Evolutionary conservation across 148 eudicot genomes (phyloP).

Genomic region (Cornus florida): DNA sequence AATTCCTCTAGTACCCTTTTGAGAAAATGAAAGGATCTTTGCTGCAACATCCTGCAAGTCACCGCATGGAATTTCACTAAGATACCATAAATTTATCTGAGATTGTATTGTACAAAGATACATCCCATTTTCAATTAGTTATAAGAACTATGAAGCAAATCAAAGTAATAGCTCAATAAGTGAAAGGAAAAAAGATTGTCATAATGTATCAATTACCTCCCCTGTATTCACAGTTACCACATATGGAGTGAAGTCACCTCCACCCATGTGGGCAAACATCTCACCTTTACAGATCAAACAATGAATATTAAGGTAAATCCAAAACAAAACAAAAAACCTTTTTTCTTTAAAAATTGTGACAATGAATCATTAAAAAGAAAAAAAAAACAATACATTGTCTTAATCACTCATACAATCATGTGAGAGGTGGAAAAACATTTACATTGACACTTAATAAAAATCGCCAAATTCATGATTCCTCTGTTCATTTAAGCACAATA

Average conservation of each 20-base stretch:
- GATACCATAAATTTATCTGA: background rate
- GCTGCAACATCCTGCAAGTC: conserved; percentile 65
- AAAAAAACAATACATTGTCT: background rate
- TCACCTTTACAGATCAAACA: conserved; percentile 56
- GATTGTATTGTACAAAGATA: background rate
- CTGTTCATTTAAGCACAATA: background rate
- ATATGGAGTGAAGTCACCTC: conserved; percentile 68
- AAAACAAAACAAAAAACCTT: background rate
- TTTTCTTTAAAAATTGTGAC: too few relatives aligned
- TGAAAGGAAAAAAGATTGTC: background rate
- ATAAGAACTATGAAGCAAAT: background rate
- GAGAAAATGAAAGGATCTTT: conserved; percentile 52
- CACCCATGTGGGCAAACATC: conserved; percentile 54
- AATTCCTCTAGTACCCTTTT: conserved; percentile 53
- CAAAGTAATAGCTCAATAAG: too few relatives aligned
- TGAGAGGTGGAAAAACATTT: background rate
- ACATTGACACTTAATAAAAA: background rate
- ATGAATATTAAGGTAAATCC: conserved; percentile 8
- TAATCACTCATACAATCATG: background rate
- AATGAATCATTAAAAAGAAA: too few relatives aligned
- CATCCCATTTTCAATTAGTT: background rate
- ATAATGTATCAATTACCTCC: conserved; percentile 43
- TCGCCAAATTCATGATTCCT: background rate
- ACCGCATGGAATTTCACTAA: background rate
- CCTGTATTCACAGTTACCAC: conserved; percentile 55